Evolutionary conservation across 106 monocot genomes (phyloP), one percentile per base, ranked within the genome.

Genomic region (Cymbidium sinense): DNA sequence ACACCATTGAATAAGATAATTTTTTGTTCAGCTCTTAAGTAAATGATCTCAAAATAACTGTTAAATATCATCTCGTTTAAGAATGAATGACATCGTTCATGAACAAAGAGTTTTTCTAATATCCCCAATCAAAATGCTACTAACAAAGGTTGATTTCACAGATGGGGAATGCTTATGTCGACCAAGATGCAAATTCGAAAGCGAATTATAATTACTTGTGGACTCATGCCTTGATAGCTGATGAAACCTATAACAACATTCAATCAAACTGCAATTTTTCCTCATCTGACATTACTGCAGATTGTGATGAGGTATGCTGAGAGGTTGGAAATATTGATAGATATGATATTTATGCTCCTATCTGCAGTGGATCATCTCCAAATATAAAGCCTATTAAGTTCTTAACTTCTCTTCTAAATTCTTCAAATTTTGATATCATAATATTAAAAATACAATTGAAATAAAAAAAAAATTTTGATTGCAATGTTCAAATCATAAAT

Each of bases 301-400:
- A 75, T 28, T 13, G 47, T 11, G 27, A 27, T 1, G 75, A 79
- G n/a, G n/a, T n/a, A n/a, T n/a, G n/a, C n/a, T n/a, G n/a, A n/a
- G n/a, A n/a, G 47, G 8, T 75, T 30, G 79, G 79, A 39, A 15
- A 54, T 12, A 75, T 83, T 11, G 75, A 79, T 70, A 10, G 9
- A 6, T 83, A 83, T 41, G 64, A 79, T 64, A 83, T 83, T 51
- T 83, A 83, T 70, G 83, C 78, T 54, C 75, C 83, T 20, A 7
- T 70, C 0, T 79, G 75, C 52, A 21, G 3, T 17, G 10, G 11
- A 7, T 34, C 69, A 7, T 34, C 69, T 21, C 64, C 72, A 28
- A 28, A 34, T 62, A 27, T 62, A 27, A 62, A 62, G 27, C 4
- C 61, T 62, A 25, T 62, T 4, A 62, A 11, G 7, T 62, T 27